Evolutionary conservation across 2,329 filamentous ascomycete species (phyloP).

Genomic region (Claviceps humidiphila): DNA sequence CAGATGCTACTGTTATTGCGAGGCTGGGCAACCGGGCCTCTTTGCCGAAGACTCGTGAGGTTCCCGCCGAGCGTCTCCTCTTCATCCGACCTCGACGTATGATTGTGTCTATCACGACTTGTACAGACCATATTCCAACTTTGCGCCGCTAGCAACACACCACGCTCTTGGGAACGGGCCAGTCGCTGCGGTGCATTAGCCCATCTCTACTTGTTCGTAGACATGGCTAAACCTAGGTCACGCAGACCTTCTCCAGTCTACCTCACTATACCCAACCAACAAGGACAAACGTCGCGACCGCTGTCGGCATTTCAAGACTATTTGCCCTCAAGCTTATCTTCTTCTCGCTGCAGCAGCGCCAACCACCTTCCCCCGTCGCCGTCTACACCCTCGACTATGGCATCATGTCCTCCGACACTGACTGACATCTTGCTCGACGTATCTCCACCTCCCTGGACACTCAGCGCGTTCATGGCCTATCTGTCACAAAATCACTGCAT

Average conservation of each 20-base stretch:
- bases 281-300: constrained; percentile 30
- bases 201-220: neutral
- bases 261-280: constrained; percentile 24
- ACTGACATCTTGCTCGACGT: constrained; percentile 79
- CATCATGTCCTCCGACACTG: constrained; percentile 48
- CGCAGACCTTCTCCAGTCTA: constrained; percentile 31
- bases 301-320: constrained; percentile 33
- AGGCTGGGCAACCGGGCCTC: neutral
- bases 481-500: constrained; percentile 94
- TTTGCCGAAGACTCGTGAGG: neutral
- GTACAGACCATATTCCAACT: neutral
- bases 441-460: constrained; percentile 76
- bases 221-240: constrained; percentile 26
- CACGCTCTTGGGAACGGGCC: neutral
- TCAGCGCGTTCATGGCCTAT: constrained; percentile 90
- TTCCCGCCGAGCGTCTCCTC: neutral
- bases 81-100: neutral
- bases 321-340: constrained; percentile 25
- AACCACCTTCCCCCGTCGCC: constrained; percentile 29
- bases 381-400: constrained; percentile 19
- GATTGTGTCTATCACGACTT: neutral
- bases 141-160: neutral
- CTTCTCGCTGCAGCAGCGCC: constrained; percentile 37
- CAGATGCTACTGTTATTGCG: neutral
- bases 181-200: neutral